Base-by-base conservation (phyloP, 495 filamentous ascomycete genomes). In the Penicillium cosmopolitanum region DNA sequence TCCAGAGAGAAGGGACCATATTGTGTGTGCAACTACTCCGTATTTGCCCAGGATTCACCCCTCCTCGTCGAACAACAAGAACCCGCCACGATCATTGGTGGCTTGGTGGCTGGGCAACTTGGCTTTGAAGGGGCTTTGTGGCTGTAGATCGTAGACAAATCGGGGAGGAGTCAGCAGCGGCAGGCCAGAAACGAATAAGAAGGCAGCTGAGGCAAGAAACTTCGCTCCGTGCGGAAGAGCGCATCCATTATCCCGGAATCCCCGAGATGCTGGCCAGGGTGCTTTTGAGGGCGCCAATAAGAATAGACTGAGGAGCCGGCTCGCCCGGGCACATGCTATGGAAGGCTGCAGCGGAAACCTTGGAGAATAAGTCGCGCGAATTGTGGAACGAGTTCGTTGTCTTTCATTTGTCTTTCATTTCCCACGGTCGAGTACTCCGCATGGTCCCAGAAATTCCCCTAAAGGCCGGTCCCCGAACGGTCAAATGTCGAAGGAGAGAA, bases 91-190 rank as follows among this genome's bases (percentile, higher is more conserved):
- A 42, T 52, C 15, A 34, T 38, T 48, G 35, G 40, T 47, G 53
- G 40, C 36, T 50, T 50, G 36, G 25, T 51, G 59, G 53, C 47
- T 46, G 53, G 59, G 40, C 18, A 40, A 55, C 19, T 13, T n/a
- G 51, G 44, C 16, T 51, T 23, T 52, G 47, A 54, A 42, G 25
- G 36, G 40, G 46, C 28, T 47, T 42, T 57, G 15, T 52, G 19
- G 7, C 28, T 8, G 59, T 53, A 31, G 53, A 61, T 61, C 59
- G 2, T 57, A 48, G 53, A 61, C 59, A 42, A 19, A 57, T 57
- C 28, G 28, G 51, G 57, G n/a, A 31, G 1, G 21, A 3, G 53
- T n/a, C 34, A 48, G 16, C 34, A 18, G 19, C 31, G 25, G 38
- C 15, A 34, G 35, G 13, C 46, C 55, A 21, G 19, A 31, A 11